A percentile compares a stretch with the other conserved stretches of the same genome.
Evolutionary conservation across 495 filamentous ascomycete species (phyloP).

Genomic region (Aspergillus indologenus): DNA sequence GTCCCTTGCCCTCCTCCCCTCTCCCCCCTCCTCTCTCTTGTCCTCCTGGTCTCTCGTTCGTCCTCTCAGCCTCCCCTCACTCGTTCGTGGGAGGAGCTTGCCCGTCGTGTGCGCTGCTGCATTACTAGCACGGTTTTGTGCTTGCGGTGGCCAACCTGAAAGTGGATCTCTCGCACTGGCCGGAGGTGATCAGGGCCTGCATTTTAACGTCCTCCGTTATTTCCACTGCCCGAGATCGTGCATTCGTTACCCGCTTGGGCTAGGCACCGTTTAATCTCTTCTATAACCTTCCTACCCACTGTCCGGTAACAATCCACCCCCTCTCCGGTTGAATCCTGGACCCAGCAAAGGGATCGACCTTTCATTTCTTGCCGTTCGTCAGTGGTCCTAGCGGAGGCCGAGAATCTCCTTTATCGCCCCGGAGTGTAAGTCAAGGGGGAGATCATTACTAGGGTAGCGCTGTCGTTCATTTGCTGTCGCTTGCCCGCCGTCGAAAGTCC

Average conservation of each 20-base stretch:
- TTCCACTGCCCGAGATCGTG: constrained; percentile 22
- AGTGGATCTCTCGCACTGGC: constrained; percentile 20
- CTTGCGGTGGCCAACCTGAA: constrained; percentile 20
- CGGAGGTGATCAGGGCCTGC: constrained; percentile 19
- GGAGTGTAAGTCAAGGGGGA: constrained; percentile 7
- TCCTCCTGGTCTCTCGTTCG: constrained; percentile 11
- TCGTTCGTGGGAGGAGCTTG: not conserved
- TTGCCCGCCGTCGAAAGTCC: constrained; percentile 4
- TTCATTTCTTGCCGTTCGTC: constrained; percentile 21
- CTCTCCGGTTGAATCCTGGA: constrained; percentile 19
- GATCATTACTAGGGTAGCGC: constrained; percentile 7
- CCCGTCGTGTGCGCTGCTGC: not conserved
- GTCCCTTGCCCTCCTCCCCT: constrained; percentile 7
- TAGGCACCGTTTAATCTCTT: constrained; percentile 27
- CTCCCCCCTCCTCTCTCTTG: constrained; percentile 12
- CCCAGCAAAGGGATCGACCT: constrained; percentile 24
- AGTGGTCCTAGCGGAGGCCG: constrained; percentile 18
- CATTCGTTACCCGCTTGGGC: constrained; percentile 22
- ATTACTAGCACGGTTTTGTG: constrained; percentile 2
- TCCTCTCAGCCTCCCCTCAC: constrained; percentile 14
- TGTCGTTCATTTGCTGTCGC: constrained; percentile 12
- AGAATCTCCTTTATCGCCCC: constrained; percentile 18
- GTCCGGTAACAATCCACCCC: constrained; percentile 14
- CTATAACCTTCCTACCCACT: constrained; percentile 22
- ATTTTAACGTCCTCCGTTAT: constrained; percentile 17